Conservation (phyloP, 768 basidiomycete genomes). For the Dentipellis fragilis region DNA sequence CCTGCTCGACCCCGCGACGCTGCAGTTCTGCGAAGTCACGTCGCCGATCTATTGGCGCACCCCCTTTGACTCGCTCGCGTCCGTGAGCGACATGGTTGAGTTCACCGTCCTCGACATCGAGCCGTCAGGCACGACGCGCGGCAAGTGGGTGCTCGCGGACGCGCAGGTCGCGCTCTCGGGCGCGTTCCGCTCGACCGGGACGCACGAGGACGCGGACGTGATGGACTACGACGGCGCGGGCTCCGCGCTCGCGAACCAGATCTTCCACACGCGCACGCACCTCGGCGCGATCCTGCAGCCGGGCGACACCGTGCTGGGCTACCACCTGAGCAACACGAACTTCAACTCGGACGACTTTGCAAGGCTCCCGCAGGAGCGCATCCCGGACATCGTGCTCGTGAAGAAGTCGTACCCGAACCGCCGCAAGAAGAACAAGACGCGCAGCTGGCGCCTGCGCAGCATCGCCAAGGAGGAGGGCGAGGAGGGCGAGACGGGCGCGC, state of each 20-base stretch:
- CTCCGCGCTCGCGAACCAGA: slow-evolving; percentile 55
- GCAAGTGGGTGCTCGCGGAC: slow-evolving; percentile 77
- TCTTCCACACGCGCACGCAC: slow-evolving; percentile 94
- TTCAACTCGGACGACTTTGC: slow-evolving; percentile 89
- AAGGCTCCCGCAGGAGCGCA: slow-evolving; percentile 45
- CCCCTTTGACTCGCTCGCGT: slow-evolving; percentile 79
- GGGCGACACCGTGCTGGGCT: slow-evolving; percentile 89
- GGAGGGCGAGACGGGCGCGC: slow-evolving; percentile 70
- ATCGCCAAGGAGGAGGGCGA: slow-evolving; percentile 91
- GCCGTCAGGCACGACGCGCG: slow-evolving; percentile 58
- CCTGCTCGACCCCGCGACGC: slow-evolving; percentile 79
- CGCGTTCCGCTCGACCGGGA: slow-evolving; percentile 53
- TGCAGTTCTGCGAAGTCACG: slow-evolving; percentile 75
- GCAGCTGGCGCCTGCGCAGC: slow-evolving; percentile 83
- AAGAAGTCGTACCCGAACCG: slow-evolving; percentile 94
- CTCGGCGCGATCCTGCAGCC: slow-evolving; percentile 90
- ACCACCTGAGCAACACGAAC: slow-evolving; percentile 80
- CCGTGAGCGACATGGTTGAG: slow-evolving; percentile 79
- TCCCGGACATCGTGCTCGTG: slow-evolving; percentile 89
- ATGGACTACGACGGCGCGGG: slow-evolving; percentile 52
- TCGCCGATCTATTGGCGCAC: slow-evolving; percentile 82
- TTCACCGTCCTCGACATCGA: slow-evolving; percentile 95
- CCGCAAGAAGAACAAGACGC: slow-evolving; percentile 78
- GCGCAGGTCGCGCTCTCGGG: slow-evolving; percentile 85
- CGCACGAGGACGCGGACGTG: slow-evolving; percentile 30